A percentile compares a stretch with the other conserved stretches of the same genome.
Evolutionary conservation across 345 rosid genomes (phyloP).

Genomic region (Psidium friedrichsthalianum): DNA sequence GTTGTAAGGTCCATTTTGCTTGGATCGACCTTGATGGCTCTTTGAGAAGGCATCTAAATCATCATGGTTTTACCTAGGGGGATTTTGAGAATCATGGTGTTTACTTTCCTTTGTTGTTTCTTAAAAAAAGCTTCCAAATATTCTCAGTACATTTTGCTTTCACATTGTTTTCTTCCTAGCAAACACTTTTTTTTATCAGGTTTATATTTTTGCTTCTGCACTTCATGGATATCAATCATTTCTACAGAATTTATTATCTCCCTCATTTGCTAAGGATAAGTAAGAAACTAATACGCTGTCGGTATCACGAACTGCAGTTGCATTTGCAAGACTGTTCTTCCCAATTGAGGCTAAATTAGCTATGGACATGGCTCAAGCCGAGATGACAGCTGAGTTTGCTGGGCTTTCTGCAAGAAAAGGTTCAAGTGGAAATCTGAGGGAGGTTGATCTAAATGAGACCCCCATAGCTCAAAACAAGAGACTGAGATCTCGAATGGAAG

Average conservation of each 20-base stretch:
- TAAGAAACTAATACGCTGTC: background rate
- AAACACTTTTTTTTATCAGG: background rate
- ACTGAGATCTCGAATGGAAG: constrained; percentile 62
- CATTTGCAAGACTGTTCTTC: constrained; percentile 73
- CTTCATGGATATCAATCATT: background rate
- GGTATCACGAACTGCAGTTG: constrained; percentile 44
- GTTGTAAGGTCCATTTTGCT: background rate
- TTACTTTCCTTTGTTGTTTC: background rate
- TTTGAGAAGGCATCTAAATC: background rate
- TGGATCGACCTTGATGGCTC: background rate
- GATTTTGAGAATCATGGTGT: background rate
- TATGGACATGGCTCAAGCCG: constrained; percentile 76
- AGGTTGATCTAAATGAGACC: constrained; percentile 88
- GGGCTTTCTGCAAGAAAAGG: constrained; percentile 49
- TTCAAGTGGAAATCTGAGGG: constrained; percentile 49
- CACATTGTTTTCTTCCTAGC: background rate
- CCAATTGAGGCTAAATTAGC: constrained; percentile 92
- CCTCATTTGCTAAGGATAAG: background rate
- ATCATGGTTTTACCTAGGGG: background rate
- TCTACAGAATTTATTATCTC: background rate
- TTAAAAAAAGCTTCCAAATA: background rate
- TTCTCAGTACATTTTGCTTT: background rate
- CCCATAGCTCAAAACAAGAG: constrained; percentile 62
- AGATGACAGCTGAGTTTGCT: constrained; percentile 55
- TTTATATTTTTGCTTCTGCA: background rate